Percentiles rank a stretch among this genome's conserved stretches.
phyloP scores from a whole-genome alignment of 2,329 filamentous ascomycete genomes.

The Verticillium nonalfalfae region DNA sequence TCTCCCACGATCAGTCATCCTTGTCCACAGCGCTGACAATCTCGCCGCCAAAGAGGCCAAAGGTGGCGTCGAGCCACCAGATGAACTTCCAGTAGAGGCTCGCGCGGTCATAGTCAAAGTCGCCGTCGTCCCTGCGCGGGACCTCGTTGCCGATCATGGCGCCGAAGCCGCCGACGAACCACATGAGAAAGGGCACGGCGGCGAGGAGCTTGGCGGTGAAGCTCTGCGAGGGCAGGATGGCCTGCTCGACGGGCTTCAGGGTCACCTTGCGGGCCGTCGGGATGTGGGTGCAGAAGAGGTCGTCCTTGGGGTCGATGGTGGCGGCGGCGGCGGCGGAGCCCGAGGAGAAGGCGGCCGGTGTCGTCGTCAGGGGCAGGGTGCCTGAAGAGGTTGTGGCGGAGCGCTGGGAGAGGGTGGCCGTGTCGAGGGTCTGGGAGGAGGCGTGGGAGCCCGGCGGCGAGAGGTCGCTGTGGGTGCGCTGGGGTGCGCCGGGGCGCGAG shows the following conservation, averaged over 20 bases:
- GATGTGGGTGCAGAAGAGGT: constrained; percentile 53
- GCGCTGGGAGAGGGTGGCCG: constrained; percentile 36
- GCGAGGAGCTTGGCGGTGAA: constrained; percentile 57
- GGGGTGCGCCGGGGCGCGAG: constrained; percentile 20
- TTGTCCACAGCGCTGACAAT: constrained; percentile 49
- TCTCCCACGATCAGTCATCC: constrained; percentile 38
- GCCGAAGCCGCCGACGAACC: constrained; percentile 64
- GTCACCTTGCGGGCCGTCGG: constrained; percentile 59
- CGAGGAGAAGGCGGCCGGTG: not conserved
- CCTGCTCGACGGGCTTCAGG: constrained; percentile 63
- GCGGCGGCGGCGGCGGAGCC: constrained; percentile 36
- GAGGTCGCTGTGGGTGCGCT: constrained; percentile 23
- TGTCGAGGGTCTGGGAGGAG: constrained; percentile 53
- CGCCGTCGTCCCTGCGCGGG: constrained; percentile 64
- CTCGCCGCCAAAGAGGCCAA: constrained; percentile 53
- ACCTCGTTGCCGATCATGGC: constrained; percentile 71
- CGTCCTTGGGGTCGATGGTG: constrained; percentile 4
- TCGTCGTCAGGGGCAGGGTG: not conserved
- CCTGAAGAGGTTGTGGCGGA: constrained; percentile 23
- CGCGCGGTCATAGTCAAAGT: constrained; percentile 68
- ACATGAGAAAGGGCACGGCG: constrained; percentile 63
- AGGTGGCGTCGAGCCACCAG: constrained; percentile 54
- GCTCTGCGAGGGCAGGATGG: constrained; percentile 62
- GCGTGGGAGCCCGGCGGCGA: constrained; percentile 38
- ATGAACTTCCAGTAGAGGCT: constrained; percentile 64